phyloP scores from a whole-genome alignment of 2,329 filamentous ascomycete genomes.

The Ceratocystis colombiana region DNA sequence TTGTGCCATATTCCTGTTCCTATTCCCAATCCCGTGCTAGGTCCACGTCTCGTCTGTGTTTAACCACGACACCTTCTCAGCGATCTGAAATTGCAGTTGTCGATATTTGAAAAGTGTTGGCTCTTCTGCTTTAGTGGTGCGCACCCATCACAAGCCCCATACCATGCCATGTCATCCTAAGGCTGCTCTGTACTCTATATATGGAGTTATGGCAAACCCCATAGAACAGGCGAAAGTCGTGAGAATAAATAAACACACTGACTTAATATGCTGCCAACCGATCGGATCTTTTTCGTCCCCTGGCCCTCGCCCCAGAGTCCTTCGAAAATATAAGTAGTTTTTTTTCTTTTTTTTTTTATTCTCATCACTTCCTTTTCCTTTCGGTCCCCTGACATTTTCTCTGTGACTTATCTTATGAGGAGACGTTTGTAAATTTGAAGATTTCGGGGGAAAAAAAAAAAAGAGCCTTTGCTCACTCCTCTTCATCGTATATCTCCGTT shows the following conservation, averaged over 20 bases:
- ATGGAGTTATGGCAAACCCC: neutral
- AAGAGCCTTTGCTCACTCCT: neutral
- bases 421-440: neutral
- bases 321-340: neutral
- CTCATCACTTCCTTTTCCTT: constrained; percentile 6
- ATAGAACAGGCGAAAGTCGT: neutral
- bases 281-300: constrained; percentile 20
- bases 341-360: neutral
- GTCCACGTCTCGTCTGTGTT: neutral
- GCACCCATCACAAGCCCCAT: too few species aligned
- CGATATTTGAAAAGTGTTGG: too few species aligned
- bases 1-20: neutral
- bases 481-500: neutral
- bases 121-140: too few species aligned
- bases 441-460: neutral
- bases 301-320: constrained; percentile 3
- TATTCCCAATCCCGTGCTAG: neutral
- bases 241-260: constrained; percentile 8
- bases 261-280: constrained; percentile 3
- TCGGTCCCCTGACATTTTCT: constrained; percentile 7
- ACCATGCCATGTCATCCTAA: too few species aligned
- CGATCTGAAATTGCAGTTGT: too few species aligned
- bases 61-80: neutral
- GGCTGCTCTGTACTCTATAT: too few species aligned
- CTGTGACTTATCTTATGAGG: neutral